Evolutionary conservation across 345 rosid species (phyloP), one percentile per base, ranked within the genome.

Genomic region (Turritis glabra): DNA sequence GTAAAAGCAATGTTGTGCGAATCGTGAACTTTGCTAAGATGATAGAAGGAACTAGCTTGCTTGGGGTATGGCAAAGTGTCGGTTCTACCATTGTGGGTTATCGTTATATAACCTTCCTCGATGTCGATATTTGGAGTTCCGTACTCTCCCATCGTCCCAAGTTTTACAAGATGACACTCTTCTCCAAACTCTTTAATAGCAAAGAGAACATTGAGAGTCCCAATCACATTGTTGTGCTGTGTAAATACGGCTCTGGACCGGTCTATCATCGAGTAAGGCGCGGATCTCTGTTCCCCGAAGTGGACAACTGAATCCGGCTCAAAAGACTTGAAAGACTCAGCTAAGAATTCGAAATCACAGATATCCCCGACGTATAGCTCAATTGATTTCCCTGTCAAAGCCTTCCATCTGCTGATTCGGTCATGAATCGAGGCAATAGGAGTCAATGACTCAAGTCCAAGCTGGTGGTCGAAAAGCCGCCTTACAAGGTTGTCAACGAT

Each of bases 61-160:
- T 92, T 95, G 3, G 99, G 99, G 64, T 92, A 92, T 15, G 99
- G 99, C 78, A 95, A 81, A 48, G 96, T 95, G 78, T 92, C 97
- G 0, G 96, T 90, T 75, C 99, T 84, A 37, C 97, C 97, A 60
- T 95, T 95, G 68, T 95, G 99, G 7, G 84, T 89, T 59, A 95
- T 89, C 15, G 97, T 92, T 74, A 95, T 85, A 82, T 86, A 95
- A 69, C 99, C 99, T 84, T 95, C 99, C 63, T 92, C 99, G 5
- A 95, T 95, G 69, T 95, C 99, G 53, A 95, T 92, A 69, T 95
- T 95, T n/a, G 99, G 99, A 59, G 99, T 95, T 60, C 99, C 99
- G 35, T 92, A 90, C 82, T 95, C 99, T 64, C 99, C 97, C 99
- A 95, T 95, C 11, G 97, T 95, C 58, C 97, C 99, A 1, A 95